Evolutionary conservation across 163 green algal species (phyloP).

Genomic region (Coccomyxa subellipsoidea): DNA sequence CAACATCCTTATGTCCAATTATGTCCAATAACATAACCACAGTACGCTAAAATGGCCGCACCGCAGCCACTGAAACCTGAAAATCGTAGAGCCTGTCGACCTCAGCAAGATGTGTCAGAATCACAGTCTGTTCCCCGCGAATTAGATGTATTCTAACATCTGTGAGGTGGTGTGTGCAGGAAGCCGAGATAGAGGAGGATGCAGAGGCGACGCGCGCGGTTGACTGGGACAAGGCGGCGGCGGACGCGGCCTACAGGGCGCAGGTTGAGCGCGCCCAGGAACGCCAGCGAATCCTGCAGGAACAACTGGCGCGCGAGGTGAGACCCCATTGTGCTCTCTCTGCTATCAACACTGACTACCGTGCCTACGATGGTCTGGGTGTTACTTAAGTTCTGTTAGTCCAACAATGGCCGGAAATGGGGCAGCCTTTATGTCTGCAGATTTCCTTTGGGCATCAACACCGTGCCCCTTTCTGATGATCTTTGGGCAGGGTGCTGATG

Average conservation of each 20-base stretch:
- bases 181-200: constrained; percentile 63
- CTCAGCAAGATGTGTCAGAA: neutral
- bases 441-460: neutral
- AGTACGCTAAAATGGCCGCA: too few species aligned
- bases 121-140: too few species aligned
- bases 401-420: neutral
- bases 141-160: too few species aligned
- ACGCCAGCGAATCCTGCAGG: neutral
- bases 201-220: constrained; percentile 43
- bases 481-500: neutral
- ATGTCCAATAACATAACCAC: neutral
- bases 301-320: neutral
- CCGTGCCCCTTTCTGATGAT: neutral
- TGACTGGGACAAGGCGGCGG: constrained; percentile 59
- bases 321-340: neutral
- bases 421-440: neutral
- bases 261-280: constrained; percentile 36
- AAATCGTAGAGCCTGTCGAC: neutral
- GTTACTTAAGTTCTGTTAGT: too few species aligned
- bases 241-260: constrained; percentile 50
- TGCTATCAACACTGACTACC: neutral
- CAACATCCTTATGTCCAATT: neutral
- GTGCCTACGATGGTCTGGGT: too few species aligned
- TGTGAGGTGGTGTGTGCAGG: too few species aligned
- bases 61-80: neutral